These are phyloP conservation scores for Chrysanthemum seticuspe DNA, from an alignment of 129 eudicot genomes.

Conservation along the genomic window DNA sequence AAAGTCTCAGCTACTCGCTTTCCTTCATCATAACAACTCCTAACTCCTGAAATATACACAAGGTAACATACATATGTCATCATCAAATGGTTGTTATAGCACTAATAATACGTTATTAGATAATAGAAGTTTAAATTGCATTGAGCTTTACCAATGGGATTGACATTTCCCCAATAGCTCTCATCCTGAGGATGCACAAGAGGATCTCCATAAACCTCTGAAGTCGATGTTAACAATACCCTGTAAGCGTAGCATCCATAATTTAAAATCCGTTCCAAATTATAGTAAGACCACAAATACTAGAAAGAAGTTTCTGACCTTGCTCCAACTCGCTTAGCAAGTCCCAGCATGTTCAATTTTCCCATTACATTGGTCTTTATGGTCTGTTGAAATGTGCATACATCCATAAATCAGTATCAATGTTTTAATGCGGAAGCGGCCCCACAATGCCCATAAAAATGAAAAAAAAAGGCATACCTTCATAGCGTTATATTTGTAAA, in stretches of 20 bases:
- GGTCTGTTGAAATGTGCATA: constrained; percentile 45
- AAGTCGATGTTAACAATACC: constrained; percentile 83
- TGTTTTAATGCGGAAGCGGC: background rate
- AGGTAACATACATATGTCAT: background rate
- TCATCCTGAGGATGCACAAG: constrained; percentile 87
- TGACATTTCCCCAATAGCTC: constrained; percentile 95
- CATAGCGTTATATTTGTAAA: constrained; percentile 73
- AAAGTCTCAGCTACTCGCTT: constrained; percentile 91
- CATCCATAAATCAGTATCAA: background rate
- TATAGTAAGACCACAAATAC: background rate
- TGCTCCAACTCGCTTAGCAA: constrained; percentile 89
- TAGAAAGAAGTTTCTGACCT: constrained; percentile 42
- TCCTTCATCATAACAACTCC: constrained; percentile 93
- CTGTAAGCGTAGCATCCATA: constrained; percentile 31
- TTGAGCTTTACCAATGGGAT: constrained; percentile 63
- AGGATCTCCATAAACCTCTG: constrained; percentile 95
- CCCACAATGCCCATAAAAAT: background rate
- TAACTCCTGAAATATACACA: constrained; percentile 54
- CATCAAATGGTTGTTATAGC: background rate
- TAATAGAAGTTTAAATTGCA: background rate
- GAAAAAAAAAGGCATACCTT: constrained; percentile 43
- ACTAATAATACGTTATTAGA: background rate
- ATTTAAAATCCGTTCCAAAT: background rate
- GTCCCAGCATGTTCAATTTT: constrained; percentile 85
- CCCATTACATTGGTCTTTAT: constrained; percentile 92